phyloP scores from a whole-genome alignment of 805 yeast genomes.

The Metschnikowia similis region DNA sequence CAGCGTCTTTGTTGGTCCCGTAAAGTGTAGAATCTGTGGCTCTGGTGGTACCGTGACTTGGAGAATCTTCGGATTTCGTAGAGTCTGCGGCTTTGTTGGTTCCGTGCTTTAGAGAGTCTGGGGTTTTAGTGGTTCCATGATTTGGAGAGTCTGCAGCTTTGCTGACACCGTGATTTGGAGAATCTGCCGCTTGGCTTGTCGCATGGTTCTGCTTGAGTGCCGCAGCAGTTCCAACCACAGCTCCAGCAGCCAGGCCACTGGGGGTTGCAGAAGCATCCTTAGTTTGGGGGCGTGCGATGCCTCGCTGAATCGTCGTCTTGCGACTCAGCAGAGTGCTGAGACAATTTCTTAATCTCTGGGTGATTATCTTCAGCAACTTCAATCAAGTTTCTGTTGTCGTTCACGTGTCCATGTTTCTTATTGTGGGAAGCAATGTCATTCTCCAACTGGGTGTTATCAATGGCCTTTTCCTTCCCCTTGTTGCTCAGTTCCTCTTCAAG shows the following conservation, averaged over 20 bases:
- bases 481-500: constrained; percentile 1
- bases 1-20: no score
- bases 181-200: neutral
- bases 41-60: no score
- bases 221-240: constrained; percentile 11
- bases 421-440: constrained; percentile 24
- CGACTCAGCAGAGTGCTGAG: constrained; percentile 14
- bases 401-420: constrained; percentile 22
- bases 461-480: constrained; percentile 6
- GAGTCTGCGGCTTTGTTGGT: no score
- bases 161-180: no score
- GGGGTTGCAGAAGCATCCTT: constrained; percentile 1
- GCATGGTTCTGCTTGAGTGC: constrained; percentile 12
- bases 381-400: constrained; percentile 22
- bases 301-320: constrained; percentile 4
- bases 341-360: constrained; percentile 14
- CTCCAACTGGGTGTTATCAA: constrained; percentile 18
- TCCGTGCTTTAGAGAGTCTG: no score
- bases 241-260: constrained; percentile 5
- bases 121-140: no score
- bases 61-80: no score
- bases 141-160: no score
- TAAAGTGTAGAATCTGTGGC: no score
- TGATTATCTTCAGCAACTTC: constrained; percentile 25
- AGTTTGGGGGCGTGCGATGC: constrained; percentile 8